Evolutionary conservation across 2,329 filamentous ascomycete species (phyloP).

Genomic region (Sporothrix variecibatus): DNA sequence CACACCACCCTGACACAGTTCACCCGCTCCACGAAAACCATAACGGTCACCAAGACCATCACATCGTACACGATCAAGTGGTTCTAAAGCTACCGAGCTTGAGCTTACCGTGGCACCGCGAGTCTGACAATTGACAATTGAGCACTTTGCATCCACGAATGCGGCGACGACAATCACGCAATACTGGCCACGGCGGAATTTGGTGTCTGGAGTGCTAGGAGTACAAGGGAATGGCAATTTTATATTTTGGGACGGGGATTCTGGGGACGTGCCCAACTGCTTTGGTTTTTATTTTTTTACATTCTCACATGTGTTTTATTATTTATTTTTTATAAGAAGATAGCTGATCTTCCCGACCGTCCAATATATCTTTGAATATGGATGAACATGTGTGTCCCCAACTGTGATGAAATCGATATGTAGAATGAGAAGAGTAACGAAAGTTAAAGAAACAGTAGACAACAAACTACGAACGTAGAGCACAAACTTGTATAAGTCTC

Average conservation of each 20-base stretch:
- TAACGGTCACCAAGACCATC: background rate
- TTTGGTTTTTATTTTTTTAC: background rate
- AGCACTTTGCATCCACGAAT: background rate
- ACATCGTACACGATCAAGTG: background rate
- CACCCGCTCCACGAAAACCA: background rate
- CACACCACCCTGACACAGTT: background rate
- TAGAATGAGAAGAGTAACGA: background rate
- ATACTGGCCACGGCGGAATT: background rate
- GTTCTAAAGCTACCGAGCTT: background rate
- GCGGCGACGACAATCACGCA: background rate
- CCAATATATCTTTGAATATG: constrained; percentile 9
- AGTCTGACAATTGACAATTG: too few species aligned
- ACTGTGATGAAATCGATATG: background rate
- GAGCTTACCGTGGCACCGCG: too few species aligned
- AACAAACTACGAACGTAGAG: too few species aligned
- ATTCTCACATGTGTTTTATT: constrained; percentile 6
- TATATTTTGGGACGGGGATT: background rate
- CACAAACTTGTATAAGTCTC: too few species aligned
- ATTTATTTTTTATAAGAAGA: background rate
- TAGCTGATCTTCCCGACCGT: constrained; percentile 1
- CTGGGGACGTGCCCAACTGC: background rate
- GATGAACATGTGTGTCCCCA: background rate
- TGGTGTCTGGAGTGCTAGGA: background rate
- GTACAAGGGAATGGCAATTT: background rate
- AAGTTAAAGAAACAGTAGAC: background rate